Conservation (phyloP, 2,329 filamentous ascomycete genomes). For the Botrytis sinoallii region DNA sequence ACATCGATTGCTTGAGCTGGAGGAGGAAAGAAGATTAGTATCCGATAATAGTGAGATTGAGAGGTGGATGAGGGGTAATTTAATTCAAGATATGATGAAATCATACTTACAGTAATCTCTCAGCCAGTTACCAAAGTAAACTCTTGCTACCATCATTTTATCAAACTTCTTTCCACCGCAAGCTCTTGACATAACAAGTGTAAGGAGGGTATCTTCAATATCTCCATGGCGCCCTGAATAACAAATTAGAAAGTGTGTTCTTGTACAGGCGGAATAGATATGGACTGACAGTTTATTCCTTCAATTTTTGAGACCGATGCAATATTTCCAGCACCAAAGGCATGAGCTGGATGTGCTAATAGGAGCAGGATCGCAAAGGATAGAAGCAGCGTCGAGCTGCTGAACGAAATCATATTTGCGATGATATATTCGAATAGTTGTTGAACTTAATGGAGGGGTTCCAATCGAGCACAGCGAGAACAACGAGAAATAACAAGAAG, state of each 20-base stretch:
- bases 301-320: constrained; percentile 76
- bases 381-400: constrained; percentile 32
- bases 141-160: constrained; percentile 82
- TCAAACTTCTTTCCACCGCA: constrained; percentile 76
- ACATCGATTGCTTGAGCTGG: constrained; percentile 81
- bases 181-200: constrained; percentile 59
- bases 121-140: constrained; percentile 97
- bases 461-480: constrained; percentile 5
- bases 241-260: background rate
- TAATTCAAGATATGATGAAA: background rate
- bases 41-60: background rate
- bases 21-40: background rate
- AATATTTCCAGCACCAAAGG: constrained; percentile 88
- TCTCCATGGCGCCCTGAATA: constrained; percentile 74
- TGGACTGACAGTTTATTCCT: constrained; percentile 70
- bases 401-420: constrained; percentile 34
- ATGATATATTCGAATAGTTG: background rate
- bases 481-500: background rate
- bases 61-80: background rate
- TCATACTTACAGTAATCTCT: constrained; percentile 66
- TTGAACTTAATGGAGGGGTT: constrained; percentile 17
- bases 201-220: constrained; percentile 86
- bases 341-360: constrained; percentile 65
- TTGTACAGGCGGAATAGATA: background rate
- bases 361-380: constrained; percentile 58